A percentile compares a stretch with the other conserved stretches of the same genome.
Evolutionary conservation across 2,329 filamentous ascomycete species (phyloP).

Genomic region (Neonectria magnoliae): DNA sequence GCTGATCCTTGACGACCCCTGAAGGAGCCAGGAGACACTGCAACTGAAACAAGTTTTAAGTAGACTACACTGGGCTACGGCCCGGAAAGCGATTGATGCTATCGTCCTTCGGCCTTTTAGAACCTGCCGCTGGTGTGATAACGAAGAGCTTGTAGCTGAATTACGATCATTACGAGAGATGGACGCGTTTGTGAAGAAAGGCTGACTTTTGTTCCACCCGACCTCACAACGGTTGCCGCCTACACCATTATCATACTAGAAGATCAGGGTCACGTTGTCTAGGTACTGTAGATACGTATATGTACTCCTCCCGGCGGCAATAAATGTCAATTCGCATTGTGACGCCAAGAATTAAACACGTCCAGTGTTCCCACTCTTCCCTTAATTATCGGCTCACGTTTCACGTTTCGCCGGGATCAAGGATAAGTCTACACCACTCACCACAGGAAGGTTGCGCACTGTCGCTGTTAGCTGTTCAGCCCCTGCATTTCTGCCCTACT

Average conservation of each 20-base stretch:
- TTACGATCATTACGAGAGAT: not conserved
- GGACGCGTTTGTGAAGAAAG: not conserved
- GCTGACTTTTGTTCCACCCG: not conserved
- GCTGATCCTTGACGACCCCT: not conserved
- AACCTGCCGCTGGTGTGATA: not conserved
- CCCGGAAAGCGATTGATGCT: not conserved
- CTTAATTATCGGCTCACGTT: slow-evolving; percentile 3
- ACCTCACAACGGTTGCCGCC: not conserved
- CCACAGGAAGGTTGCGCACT: not conserved
- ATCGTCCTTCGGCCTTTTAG: not conserved
- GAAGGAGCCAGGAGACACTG: not conserved
- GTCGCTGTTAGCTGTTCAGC: slow-evolving; percentile 6
- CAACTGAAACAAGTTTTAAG: slow-evolving; percentile 17
- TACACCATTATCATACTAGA: not conserved
- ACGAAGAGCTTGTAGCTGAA: not conserved
- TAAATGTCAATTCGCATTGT: not conserved
- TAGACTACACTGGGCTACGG: not conserved
- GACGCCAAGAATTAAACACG: slow-evolving; percentile 2
- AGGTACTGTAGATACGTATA: not conserved
- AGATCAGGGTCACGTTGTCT: not conserved
- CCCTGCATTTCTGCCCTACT: slow-evolving; percentile 1
- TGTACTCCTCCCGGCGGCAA: not conserved
- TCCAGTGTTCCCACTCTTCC: not conserved
- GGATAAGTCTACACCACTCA: not conserved
- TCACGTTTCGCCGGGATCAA: slow-evolving; percentile 2